Evolutionary conservation across 2,329 filamentous ascomycete genomes (phyloP).

Genomic region (Penicillium brevicompactum): DNA sequence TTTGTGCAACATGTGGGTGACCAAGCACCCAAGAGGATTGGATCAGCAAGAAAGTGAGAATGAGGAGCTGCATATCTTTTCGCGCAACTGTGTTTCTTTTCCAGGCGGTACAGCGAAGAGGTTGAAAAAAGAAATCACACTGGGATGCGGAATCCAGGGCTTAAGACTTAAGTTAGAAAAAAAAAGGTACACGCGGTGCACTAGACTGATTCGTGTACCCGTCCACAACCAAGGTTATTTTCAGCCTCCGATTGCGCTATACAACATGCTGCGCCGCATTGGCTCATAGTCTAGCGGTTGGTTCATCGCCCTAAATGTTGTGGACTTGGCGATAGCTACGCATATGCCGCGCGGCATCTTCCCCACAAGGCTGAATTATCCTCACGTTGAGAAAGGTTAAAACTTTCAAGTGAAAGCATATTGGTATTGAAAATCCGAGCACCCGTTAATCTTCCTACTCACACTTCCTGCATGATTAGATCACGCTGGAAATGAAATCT

Average conservation of each 20-base stretch:
- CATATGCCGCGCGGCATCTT: conserved; percentile 16
- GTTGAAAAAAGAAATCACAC: too few relatives aligned
- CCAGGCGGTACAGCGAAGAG: too few relatives aligned
- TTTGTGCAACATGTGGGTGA: not conserved
- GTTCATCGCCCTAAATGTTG: not conserved
- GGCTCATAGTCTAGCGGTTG: not conserved
- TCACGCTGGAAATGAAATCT: too few relatives aligned
- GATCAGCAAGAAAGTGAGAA: not conserved
- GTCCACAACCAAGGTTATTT: not conserved
- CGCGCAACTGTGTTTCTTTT: not conserved
- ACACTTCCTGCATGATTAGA: too few relatives aligned
- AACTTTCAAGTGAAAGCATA: too few relatives aligned
- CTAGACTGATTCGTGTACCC: not conserved
- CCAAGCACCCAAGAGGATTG: conserved; percentile 1
- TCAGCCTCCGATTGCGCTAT: not conserved
- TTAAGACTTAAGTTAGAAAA: not conserved
- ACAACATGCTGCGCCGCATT: not conserved
- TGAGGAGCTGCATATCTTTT: not conserved
- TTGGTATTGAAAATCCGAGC: too few relatives aligned
- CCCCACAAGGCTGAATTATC: conserved; percentile 10
- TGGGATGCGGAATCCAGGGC: not conserved
- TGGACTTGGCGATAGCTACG: conserved; percentile 1
- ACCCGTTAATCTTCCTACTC: too few relatives aligned
- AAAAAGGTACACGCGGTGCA: not conserved
- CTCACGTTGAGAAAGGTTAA: not conserved